Evolutionary conservation across 768 basidiomycete genomes (phyloP).

Genomic region (Hericium coralloides): DNA sequence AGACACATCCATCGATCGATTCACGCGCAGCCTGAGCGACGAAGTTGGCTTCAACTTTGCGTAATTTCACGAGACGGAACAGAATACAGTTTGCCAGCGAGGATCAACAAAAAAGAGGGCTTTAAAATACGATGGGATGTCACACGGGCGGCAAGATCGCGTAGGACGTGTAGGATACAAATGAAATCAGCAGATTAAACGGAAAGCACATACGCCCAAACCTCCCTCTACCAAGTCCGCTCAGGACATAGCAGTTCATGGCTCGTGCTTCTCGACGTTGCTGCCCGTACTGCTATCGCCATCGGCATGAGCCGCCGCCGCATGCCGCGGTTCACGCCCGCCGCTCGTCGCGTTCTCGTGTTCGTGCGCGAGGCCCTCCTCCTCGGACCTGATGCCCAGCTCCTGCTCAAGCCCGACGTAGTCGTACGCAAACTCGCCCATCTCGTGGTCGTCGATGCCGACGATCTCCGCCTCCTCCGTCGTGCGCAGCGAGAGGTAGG

Average conservation of each 20-base stretch:
- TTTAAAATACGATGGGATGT: too few relatives aligned
- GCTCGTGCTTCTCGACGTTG: background rate
- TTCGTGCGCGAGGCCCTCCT: slow-evolving; percentile 12
- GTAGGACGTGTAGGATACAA: too few relatives aligned
- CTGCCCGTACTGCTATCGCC: background rate
- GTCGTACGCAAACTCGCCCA: slow-evolving; percentile 87
- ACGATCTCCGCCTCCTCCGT: slow-evolving; percentile 16
- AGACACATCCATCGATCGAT: too few relatives aligned
- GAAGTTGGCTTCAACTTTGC: too few relatives aligned
- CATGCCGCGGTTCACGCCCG: slow-evolving; percentile 11
- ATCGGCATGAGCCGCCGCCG: background rate
- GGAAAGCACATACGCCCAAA: too few relatives aligned
- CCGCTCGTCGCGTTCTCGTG: slow-evolving; percentile 10
- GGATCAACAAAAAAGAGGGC: too few relatives aligned
- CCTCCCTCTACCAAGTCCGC: too few relatives aligned
- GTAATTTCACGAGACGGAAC: too few relatives aligned
- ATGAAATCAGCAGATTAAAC: too few relatives aligned
- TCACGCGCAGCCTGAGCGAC: too few relatives aligned
- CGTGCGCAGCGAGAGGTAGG: slow-evolving; percentile 31
- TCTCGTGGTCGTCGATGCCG: slow-evolving; percentile 75
- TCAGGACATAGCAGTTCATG: background rate
- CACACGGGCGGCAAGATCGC: too few relatives aligned
- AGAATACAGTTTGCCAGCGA: too few relatives aligned
- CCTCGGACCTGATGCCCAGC: slow-evolving; percentile 9
- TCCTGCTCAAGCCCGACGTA: slow-evolving; percentile 58